A percentile compares a stretch with the other conserved stretches of the same genome.
Conservation (phyloP, 1,284 basidiomycete genomes). For the Chalciporus sp. region DNA sequence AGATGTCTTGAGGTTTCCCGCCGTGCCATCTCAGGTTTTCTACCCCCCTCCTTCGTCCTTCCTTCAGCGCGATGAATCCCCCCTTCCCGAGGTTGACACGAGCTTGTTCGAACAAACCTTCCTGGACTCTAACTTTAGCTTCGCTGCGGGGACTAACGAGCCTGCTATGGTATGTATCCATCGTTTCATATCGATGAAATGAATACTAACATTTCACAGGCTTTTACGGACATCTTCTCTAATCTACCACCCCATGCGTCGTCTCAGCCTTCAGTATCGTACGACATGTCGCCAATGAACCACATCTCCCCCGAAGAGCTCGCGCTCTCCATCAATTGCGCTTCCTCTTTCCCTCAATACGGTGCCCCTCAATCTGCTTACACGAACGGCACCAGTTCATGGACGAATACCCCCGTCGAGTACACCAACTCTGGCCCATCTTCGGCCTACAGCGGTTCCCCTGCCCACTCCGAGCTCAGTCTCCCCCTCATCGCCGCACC, state of each 20-base stretch:
- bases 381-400: conserved; percentile 8
- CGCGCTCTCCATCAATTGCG: conserved; percentile 10
- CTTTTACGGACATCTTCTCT: conserved; percentile 29
- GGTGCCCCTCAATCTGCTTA: conserved; percentile 15
- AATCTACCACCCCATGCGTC: conserved; percentile 22
- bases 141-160: conserved; percentile 24
- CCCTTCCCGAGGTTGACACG: conserved; percentile 54
- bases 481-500: conserved; percentile 37
- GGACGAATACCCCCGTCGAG: conserved; percentile 10
- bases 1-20: conserved; percentile 15
- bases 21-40: conserved; percentile 10
- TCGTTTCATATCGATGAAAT: background rate
- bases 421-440: conserved; percentile 39
- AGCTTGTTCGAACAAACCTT: conserved; percentile 53
- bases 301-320: conserved; percentile 22
- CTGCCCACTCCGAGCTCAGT: conserved; percentile 42
- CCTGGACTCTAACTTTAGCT: conserved; percentile 37
- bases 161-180: conserved; percentile 24
- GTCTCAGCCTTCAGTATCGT: conserved; percentile 17
- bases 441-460: conserved; percentile 49
- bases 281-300: conserved; percentile 35
- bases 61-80: conserved; percentile 44
- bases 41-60: conserved; percentile 16
- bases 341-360: conserved; percentile 2
- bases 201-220: conserved; percentile 7